Percentiles rank a stretch among this genome's conserved stretches.
These are phyloP conservation scores for Lactifluus rugatus DNA, from an alignment of 768 basidiomycete species.

Conservation along the genomic window DNA sequence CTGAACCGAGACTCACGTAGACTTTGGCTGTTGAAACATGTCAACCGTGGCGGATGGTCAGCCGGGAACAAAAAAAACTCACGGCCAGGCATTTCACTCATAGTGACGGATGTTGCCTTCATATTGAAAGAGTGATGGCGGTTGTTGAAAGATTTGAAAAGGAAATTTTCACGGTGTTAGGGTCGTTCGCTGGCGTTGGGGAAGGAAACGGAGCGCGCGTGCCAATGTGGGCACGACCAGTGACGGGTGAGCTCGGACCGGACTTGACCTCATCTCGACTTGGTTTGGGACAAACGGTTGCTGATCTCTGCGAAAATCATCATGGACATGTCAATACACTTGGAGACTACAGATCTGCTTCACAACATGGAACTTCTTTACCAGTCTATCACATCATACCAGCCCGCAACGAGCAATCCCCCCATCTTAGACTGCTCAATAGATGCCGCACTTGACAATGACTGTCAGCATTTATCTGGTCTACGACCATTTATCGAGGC, in stretches of 20 bases:
- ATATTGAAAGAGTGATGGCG: slow-evolving; percentile 2
- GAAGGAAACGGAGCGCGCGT: slow-evolving; percentile 12
- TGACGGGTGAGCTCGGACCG: slow-evolving; percentile 2
- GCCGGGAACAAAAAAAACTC: slow-evolving; percentile 26
- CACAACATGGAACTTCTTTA: slow-evolving; percentile 23
- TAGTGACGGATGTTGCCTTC: slow-evolving; percentile 33
- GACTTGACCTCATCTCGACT: slow-evolving; percentile 4
- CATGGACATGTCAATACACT: slow-evolving; percentile 18
- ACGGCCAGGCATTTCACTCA: slow-evolving; percentile 76
- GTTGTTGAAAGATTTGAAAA: slow-evolving; percentile 1
- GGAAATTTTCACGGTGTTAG: slow-evolving; percentile 1
- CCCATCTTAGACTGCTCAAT: slow-evolving; percentile 32
- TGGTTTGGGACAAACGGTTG: background rate
- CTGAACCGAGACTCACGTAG: slow-evolving; percentile 47
- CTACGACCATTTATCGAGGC: slow-evolving; percentile 33
- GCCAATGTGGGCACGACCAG: background rate
- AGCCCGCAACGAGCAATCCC: slow-evolving; percentile 19
- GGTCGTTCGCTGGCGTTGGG: background rate
- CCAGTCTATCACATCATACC: slow-evolving; percentile 23
- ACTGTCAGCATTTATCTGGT: slow-evolving; percentile 28
- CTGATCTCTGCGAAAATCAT: background rate
- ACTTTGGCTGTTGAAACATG: slow-evolving; percentile 44
- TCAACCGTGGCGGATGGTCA: slow-evolving; percentile 4
- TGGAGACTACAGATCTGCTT: slow-evolving; percentile 22
- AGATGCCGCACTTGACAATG: slow-evolving; percentile 14